Evolutionary conservation across 805 yeast genomes (phyloP).

Genomic region (Soucietia sequanensis): DNA sequence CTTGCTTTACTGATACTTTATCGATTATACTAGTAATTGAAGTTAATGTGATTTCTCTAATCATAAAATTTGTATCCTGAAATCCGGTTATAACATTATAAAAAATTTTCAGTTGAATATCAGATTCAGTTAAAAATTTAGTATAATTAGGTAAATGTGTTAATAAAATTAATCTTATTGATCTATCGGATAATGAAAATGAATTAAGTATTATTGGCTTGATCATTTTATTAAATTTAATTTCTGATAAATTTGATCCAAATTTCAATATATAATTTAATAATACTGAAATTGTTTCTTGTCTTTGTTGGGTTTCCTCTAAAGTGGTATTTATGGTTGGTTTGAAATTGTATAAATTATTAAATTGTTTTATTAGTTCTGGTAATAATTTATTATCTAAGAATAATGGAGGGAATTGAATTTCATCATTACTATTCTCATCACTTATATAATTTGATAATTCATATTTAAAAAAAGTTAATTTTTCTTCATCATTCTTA

Average conservation of each 20-base stretch:
- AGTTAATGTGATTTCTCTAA: conserved; percentile 77
- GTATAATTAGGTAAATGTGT: conserved; percentile 58
- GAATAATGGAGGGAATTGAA: conserved; percentile 47
- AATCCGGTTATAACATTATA: conserved; percentile 75
- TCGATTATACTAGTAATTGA: conserved; percentile 60
- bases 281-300: conserved; percentile 36
- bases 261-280: conserved; percentile 42
- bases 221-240: conserved; percentile 39
- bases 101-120: conserved; percentile 69
- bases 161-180: conserved; percentile 70
- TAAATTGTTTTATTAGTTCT: conserved; percentile 53
- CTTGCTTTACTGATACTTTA: conserved; percentile 70
- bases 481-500: conserved; percentile 52
- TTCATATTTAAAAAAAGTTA: conserved; percentile 37
- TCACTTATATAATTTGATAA: conserved; percentile 22
- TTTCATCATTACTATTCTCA: conserved; percentile 9
- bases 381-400: conserved; percentile 68
- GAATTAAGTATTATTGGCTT: conserved; percentile 66
- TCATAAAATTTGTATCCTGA: conserved; percentile 76
- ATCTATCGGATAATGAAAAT: conserved; percentile 69
- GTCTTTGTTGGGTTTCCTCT: conserved; percentile 29
- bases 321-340: conserved; percentile 25
- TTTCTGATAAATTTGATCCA: conserved; percentile 25
- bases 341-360: conserved; percentile 23
- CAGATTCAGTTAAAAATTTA: conserved; percentile 50